These are phyloP conservation scores for Rhizophagus sp. DNA, from an alignment of 192 early-diverging fungal species.

Conservation along the genomic window DNA sequence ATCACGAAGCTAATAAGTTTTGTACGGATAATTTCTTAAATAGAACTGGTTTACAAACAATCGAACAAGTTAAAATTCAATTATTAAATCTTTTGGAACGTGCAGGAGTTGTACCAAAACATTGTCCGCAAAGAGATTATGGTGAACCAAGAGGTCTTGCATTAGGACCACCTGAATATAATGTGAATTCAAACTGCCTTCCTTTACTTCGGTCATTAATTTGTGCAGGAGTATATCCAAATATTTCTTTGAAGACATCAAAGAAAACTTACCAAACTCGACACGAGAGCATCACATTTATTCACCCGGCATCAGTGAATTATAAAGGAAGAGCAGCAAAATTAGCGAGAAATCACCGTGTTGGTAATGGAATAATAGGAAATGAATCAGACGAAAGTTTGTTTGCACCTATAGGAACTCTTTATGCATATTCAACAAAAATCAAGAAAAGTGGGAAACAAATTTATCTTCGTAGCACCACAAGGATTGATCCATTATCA, in stretches of 20 bases:
- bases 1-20: slow-evolving; percentile 38
- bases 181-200: slow-evolving; percentile 57
- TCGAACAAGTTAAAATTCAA: slow-evolving; percentile 47
- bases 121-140: slow-evolving; percentile 34
- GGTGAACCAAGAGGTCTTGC: slow-evolving; percentile 25
- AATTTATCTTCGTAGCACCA: slow-evolving; percentile 45
- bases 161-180: slow-evolving; percentile 49
- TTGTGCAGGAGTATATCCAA: slow-evolving; percentile 85
- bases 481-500: slow-evolving; percentile 42
- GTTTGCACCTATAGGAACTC: slow-evolving; percentile 31
- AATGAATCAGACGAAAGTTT: slow-evolving; percentile 23
- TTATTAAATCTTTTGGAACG: slow-evolving; percentile 44
- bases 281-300: slow-evolving; percentile 42
- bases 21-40: slow-evolving; percentile 48
- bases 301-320: slow-evolving; percentile 48
- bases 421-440: slow-evolving; percentile 48
- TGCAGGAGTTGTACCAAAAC: slow-evolving; percentile 42
- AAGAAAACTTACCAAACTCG: slow-evolving; percentile 43
- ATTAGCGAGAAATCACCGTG: not conserved
- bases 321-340: slow-evolving; percentile 37
- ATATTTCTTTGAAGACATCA: slow-evolving; percentile 47
- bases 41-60: slow-evolving; percentile 40
- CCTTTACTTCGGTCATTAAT: slow-evolving; percentile 73
- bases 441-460: slow-evolving; percentile 40
- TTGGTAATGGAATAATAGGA: slow-evolving; percentile 32